A percentile compares a stretch with the other conserved stretches of the same genome.
These are phyloP conservation scores for Sugiyamaella chiloensis DNA, from an alignment of 805 yeast species.

Conservation along the genomic window DNA sequence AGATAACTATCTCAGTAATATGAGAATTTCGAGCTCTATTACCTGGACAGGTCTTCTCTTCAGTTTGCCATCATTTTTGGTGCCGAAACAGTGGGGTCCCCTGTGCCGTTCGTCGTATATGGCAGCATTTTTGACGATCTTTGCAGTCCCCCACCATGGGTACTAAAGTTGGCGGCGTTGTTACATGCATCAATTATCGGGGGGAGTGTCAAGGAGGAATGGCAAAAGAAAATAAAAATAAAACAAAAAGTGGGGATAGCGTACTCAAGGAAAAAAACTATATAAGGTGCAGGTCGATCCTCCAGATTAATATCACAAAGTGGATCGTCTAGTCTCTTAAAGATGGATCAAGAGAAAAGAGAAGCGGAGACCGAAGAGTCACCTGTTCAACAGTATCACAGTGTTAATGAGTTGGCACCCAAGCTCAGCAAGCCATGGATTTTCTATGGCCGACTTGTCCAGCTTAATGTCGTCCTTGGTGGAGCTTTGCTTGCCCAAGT, in stretches of 20 bases:
- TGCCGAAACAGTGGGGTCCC: too few relatives aligned
- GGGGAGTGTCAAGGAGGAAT: slow-evolving; percentile 2
- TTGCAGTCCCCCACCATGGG: slow-evolving; percentile 2
- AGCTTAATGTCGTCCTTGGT: slow-evolving; percentile 3
- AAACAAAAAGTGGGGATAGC: background rate
- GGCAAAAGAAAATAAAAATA: background rate
- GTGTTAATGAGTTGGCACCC: slow-evolving; percentile 7
- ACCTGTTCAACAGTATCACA: background rate
- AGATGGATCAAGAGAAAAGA: background rate
- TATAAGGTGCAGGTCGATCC: background rate
- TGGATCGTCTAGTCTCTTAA: background rate
- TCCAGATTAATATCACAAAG: background rate
- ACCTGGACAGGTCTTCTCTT: too few relatives aligned
- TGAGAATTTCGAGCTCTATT: too few relatives aligned
- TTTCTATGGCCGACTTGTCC: slow-evolving; percentile 3
- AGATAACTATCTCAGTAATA: too few relatives aligned
- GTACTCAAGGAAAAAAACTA: background rate
- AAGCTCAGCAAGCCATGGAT: slow-evolving; percentile 9
- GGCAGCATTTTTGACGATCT: background rate
- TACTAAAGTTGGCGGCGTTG: background rate
- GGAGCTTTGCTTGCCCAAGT: slow-evolving; percentile 13
- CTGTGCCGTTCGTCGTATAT: background rate
- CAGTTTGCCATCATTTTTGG: too few relatives aligned
- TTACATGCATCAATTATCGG: background rate
- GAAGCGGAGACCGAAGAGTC: background rate